Base-by-base conservation (phyloP, 257 asterid species). In the Solanum lycopersicoides region DNA sequence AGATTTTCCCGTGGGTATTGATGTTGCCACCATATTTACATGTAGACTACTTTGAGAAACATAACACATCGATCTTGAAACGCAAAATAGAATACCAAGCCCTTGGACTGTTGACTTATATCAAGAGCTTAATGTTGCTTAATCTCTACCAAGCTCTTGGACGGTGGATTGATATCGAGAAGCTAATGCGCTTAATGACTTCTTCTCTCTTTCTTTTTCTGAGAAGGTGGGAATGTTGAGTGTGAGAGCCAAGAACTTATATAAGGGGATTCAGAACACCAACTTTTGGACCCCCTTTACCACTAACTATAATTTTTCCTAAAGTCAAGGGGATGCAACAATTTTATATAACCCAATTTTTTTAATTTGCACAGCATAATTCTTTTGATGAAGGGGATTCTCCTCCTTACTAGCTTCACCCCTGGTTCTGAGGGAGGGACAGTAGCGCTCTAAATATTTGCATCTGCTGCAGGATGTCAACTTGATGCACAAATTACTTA, bases 71-170 rank as follows among this genome's bases (percentile, higher is more conserved):
- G n/a, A n/a, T n/a, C 28, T 35, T 73, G 47, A 73, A 20, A 73
- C 0, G 5, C 8, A 30, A 20, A 73, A 35, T 20, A 28, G 25
- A 73, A 73, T 73, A 73, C 77, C 1, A 28, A 87, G 91, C 93
- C 87, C 92, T 91, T 89, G 91, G 89, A 87, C 12, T 69, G 41
- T 69, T 6, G 74, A 12, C 37, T 66, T 66, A 66, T 66, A 66
- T 66, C 12, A 69, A 69, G 76, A 68, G 39, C 23, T 41, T 32
- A 15, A 30, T 69, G 76, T 30, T 69, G 41, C 76, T 69, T 69
- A 69, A 69, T 69, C 76, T 32, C 76, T 69, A 30, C 76, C 23
- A 69, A 69, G 41, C 23, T 30, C 76, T 69, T 69, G 76, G 12
- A 69, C 21, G 6, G 76, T 69, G 76, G 12, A 14, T 32, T 30